These are phyloP conservation scores for Candida coquimbonensis DNA, from an alignment of 805 yeast species.

Conservation along the genomic window DNA sequence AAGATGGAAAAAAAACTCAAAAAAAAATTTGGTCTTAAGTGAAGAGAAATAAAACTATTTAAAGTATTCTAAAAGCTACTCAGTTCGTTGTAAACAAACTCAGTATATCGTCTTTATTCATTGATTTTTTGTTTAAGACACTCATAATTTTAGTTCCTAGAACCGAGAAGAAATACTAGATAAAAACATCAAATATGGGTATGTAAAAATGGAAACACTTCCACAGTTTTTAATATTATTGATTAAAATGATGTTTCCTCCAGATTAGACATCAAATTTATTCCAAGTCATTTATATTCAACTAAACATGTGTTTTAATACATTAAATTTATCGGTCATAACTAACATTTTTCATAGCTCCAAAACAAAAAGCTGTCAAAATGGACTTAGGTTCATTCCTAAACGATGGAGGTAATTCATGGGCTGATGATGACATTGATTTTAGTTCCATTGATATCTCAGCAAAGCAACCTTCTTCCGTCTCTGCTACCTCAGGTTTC, in stretches of 20 bases:
- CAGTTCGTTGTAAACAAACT: neutral
- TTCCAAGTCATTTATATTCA: no score
- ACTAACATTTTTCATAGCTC: constrained; percentile 33
- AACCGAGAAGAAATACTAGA: neutral
- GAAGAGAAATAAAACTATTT: neutral
- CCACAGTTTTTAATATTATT: no score
- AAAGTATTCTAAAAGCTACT: neutral
- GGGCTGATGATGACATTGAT: constrained; percentile 86
- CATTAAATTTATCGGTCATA: neutral
- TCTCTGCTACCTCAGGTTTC: constrained; percentile 22
- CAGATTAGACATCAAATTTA: no score
- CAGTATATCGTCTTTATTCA: neutral
- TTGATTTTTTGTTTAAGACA: neutral
- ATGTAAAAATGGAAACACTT: neutral
- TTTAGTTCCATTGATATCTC: constrained; percentile 51
- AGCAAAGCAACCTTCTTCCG: constrained; percentile 14
- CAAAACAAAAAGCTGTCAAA: constrained; percentile 58
- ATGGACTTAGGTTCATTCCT: constrained; percentile 87
- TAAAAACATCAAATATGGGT: constrained; percentile 7
- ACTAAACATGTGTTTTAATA: neutral
- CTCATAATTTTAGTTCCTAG: neutral
- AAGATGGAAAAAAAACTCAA: neutral
- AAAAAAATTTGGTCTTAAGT: neutral
- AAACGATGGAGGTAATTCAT: constrained; percentile 70
- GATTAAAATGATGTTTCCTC: no score